phyloP scores from a whole-genome alignment of 139 green algal genomes.

The Picochlorum sp. region DNA sequence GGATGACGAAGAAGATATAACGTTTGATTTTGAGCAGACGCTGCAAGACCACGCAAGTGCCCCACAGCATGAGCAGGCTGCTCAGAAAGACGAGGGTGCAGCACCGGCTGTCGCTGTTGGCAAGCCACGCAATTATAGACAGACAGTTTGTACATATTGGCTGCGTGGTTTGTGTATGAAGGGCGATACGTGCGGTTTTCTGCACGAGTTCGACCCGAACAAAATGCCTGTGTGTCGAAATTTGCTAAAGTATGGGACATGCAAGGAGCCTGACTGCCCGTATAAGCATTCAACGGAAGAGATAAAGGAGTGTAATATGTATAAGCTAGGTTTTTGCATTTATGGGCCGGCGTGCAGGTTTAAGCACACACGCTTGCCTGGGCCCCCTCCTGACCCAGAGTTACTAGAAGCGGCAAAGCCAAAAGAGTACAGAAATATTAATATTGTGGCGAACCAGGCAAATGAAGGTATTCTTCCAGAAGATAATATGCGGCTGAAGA shows the following conservation, averaged over 20 bases:
- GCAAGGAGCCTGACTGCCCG: constrained; percentile 81
- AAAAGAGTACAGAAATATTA: constrained; percentile 64
- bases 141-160: constrained; percentile 98
- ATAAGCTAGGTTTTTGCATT: constrained; percentile 94
- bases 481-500: background rate
- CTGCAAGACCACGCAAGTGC: background rate
- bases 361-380: constrained; percentile 73
- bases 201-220: constrained; percentile 84
- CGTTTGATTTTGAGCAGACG: constrained; percentile 1
- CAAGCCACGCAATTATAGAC: constrained; percentile 16
- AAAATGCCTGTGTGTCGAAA: constrained; percentile 81
- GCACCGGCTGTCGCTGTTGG: background rate
- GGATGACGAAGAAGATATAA: constrained; percentile 2
- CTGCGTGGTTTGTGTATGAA: constrained; percentile 94
- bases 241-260: constrained; percentile 77
- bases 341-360: constrained; percentile 88
- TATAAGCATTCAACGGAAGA: constrained; percentile 93
- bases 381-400: constrained; percentile 54
- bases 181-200: constrained; percentile 88
- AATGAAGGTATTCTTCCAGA: constrained; percentile 40
- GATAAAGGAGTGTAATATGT: constrained; percentile 99
- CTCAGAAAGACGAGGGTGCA: background rate
- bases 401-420: constrained; percentile 72
- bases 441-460: constrained; percentile 65
- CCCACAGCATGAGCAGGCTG: constrained; percentile 1